Conservation (phyloP, 345 rosid species). For the Streptanthus diversifolius region DNA sequence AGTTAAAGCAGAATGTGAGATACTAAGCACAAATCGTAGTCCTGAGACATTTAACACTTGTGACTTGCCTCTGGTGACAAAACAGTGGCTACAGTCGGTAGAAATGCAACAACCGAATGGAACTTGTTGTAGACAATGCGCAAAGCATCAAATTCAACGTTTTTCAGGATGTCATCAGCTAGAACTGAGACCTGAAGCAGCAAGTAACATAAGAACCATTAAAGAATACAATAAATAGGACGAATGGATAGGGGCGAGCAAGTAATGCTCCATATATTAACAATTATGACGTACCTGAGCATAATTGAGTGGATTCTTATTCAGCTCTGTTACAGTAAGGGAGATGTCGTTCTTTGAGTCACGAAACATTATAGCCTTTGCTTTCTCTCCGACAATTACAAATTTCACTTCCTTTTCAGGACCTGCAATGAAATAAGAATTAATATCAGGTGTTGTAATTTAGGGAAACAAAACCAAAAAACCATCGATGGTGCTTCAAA, state of each 20-base stretch:
- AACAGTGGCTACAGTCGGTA: slow-evolving; percentile 76
- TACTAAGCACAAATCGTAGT: background rate
- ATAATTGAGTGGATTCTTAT: slow-evolving; percentile 84
- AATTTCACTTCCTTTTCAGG: slow-evolving; percentile 81
- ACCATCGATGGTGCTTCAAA: background rate
- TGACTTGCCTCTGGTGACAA: slow-evolving; percentile 77
- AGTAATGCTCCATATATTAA: background rate
- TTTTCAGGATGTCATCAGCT: slow-evolving; percentile 95
- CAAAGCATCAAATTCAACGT: slow-evolving; percentile 85
- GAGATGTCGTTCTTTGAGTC: slow-evolving; percentile 76
- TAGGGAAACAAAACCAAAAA: slow-evolving; percentile 1
- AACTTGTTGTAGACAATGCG: slow-evolving; percentile 92
- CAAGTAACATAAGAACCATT: slow-evolving; percentile 5
- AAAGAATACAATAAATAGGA: background rate
- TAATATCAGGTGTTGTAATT: background rate
- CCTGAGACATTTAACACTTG: slow-evolving; percentile 23
- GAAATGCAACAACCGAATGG: slow-evolving; percentile 67
- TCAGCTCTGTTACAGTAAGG: slow-evolving; percentile 67
- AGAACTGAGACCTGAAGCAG: slow-evolving; percentile 76
- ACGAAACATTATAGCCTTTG: slow-evolving; percentile 73
- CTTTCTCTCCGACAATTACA: slow-evolving; percentile 91
- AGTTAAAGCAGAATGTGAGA: slow-evolving; percentile 3
- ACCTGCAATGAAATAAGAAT: slow-evolving; percentile 41
- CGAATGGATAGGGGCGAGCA: background rate
- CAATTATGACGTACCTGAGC: slow-evolving; percentile 56